A percentile compares a stretch with the other conserved stretches of the same genome.
phyloP scores from a whole-genome alignment of 2,329 filamentous ascomycete genomes.

The Venturiaceae sp. region DNA sequence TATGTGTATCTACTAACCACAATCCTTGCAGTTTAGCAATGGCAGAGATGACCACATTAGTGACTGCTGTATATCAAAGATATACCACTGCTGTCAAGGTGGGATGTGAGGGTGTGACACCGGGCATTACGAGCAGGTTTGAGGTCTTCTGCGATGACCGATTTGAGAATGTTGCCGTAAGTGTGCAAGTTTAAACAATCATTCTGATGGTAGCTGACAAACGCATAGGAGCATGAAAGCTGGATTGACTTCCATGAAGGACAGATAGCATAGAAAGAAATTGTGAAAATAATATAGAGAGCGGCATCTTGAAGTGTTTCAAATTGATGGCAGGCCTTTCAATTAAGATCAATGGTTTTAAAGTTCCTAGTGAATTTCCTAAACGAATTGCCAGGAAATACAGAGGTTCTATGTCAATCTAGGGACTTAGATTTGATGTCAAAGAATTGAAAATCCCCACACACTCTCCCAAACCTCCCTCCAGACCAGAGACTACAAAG shows the following conservation, averaged over 20 bases:
- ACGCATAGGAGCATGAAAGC: slow-evolving; percentile 4
- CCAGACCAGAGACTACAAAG: no score
- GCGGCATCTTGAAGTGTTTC: no score
- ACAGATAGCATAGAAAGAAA: no score
- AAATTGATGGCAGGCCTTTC: no score
- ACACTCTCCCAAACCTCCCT: no score
- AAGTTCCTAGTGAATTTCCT: no score
- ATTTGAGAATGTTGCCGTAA: slow-evolving; percentile 15
- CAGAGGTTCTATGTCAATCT: no score
- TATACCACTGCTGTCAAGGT: slow-evolving; percentile 27
- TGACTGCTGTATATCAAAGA: slow-evolving; percentile 33
- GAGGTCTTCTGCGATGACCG: slow-evolving; percentile 30
- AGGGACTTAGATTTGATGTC: no score
- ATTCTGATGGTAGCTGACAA: slow-evolving; percentile 1
- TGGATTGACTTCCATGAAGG: not conserved
- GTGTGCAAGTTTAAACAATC: not conserved
- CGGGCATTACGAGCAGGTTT: slow-evolving; percentile 31
- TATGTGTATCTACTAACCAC: not conserved
- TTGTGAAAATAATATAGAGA: no score
- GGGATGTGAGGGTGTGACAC: slow-evolving; percentile 22
- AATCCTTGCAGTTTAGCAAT: slow-evolving; percentile 31
- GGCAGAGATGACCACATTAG: slow-evolving; percentile 40
- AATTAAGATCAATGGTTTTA: no score
- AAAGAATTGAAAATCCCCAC: no score
- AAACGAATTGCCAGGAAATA: no score